Conservation (phyloP, 371 early-diverging fungal genomes). For the Lichtheimia ornata region DNA sequence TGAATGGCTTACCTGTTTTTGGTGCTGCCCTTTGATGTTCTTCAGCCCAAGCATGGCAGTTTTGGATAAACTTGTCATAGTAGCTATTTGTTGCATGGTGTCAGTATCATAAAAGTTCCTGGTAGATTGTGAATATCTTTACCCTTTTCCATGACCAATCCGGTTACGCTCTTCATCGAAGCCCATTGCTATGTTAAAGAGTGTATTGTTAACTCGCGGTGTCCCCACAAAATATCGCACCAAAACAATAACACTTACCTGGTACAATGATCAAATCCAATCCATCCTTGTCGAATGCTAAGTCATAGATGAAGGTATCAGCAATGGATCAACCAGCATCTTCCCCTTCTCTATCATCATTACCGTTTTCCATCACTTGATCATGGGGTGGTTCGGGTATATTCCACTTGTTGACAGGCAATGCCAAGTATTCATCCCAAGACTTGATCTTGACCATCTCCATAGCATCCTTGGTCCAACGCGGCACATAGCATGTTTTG, state of each 20-base stretch:
- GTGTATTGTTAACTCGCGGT: too few species aligned
- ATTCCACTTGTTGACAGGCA: constrained; percentile 69
- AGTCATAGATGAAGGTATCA: background rate
- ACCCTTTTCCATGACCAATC: constrained; percentile 78
- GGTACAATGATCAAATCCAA: constrained; percentile 71
- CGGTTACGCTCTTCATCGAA: constrained; percentile 66
- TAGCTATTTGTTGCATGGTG: constrained; percentile 22
- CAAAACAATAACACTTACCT: constrained; percentile 30
- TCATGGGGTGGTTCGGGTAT: constrained; percentile 67
- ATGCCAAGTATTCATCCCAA: constrained; percentile 57
- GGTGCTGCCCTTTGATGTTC: constrained; percentile 19
- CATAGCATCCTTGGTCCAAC: constrained; percentile 64
- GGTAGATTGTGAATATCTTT: constrained; percentile 3
- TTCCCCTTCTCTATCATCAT: background rate
- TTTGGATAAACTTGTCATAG: constrained; percentile 42
- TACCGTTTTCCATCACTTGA: constrained; percentile 59
- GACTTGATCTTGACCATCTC: constrained; percentile 70
- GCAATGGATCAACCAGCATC: background rate
- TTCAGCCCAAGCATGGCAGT: constrained; percentile 33
- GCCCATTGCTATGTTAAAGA: constrained; percentile 44
- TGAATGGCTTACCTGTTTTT: constrained; percentile 29
- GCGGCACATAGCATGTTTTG: constrained; percentile 67
- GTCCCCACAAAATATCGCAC: too few species aligned
- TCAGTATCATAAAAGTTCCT: background rate
- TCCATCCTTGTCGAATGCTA: constrained; percentile 55